phyloP scores from a whole-genome alignment of 306 rosid species.

The Prunus mume region DNA sequence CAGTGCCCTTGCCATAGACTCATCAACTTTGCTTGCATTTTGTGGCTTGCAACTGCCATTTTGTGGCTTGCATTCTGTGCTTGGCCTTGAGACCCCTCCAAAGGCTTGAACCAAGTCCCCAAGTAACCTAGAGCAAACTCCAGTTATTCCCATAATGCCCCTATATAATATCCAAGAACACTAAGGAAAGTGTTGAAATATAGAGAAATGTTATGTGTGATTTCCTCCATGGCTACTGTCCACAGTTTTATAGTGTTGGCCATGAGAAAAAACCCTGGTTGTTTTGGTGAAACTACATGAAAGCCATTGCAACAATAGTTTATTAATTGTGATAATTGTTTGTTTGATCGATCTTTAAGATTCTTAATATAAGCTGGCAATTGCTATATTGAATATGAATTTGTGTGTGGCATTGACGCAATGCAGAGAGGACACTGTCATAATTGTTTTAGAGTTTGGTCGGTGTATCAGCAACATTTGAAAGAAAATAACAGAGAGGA shows the following conservation, averaged over 20 bases:
- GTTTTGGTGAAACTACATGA: slow-evolving; percentile 18
- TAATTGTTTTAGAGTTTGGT: background rate
- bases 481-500: background rate
- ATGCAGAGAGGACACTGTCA: background rate
- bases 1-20: slow-evolving; percentile 54
- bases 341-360: slow-evolving; percentile 27
- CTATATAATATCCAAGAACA: background rate
- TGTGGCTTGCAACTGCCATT: slow-evolving; percentile 3
- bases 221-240: background rate
- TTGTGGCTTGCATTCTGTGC: slow-evolving; percentile 3
- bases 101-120: slow-evolving; percentile 58
- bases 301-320: slow-evolving; percentile 33
- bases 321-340: slow-evolving; percentile 19
- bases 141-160: slow-evolving; percentile 55
- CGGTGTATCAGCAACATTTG: slow-evolving; percentile 9
- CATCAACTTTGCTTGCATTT: slow-evolving; percentile 40
- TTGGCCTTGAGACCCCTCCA: slow-evolving; percentile 26
- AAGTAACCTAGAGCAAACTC: slow-evolving; percentile 53
- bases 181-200: background rate
- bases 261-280: slow-evolving; percentile 21
- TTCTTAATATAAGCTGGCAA: slow-evolving; percentile 45
- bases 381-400: slow-evolving; percentile 16
- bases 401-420: slow-evolving; percentile 9
- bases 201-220: background rate
- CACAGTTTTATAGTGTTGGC: slow-evolving; percentile 40